Evolutionary conservation across 148 eudicot species (phyloP).

Genomic region (Linanthus parryae): DNA sequence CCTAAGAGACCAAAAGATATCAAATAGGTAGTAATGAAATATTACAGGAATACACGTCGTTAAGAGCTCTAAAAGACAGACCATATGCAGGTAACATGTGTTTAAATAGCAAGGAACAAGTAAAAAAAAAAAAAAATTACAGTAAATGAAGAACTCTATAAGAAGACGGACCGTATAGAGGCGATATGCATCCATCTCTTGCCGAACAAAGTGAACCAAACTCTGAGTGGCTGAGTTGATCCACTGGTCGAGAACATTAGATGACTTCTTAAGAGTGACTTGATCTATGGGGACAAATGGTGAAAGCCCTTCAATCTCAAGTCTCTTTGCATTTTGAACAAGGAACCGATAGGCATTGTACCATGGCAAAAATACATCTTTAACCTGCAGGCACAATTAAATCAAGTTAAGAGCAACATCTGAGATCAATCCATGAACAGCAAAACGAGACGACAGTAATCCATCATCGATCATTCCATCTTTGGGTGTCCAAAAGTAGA

Average conservation of each 20-base stretch:
- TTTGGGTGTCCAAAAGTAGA: too few relatives aligned
- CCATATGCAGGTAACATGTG: too few relatives aligned
- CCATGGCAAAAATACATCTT: constrained; percentile 99
- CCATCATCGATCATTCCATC: too few relatives aligned
- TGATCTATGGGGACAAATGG: constrained; percentile 62
- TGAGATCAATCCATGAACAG: constrained; percentile 9
- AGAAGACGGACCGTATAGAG: constrained; percentile 64
- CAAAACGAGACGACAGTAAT: neutral
- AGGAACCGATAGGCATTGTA: constrained; percentile 98
- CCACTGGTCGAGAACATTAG: constrained; percentile 99
- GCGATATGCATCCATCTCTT: constrained; percentile 95
- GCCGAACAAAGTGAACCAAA: constrained; percentile 86
- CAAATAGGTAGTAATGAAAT: too few relatives aligned
- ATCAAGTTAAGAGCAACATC: constrained; percentile 1
- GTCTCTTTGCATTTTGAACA: constrained; percentile 93
- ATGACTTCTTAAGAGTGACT: constrained; percentile 48
- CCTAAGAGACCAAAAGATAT: too few relatives aligned
- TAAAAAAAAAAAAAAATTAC: neutral
- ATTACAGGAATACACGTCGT: too few relatives aligned
- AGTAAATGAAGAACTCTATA: too few relatives aligned
- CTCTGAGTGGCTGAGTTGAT: constrained; percentile 94
- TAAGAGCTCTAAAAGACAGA: too few relatives aligned
- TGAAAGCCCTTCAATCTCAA: constrained; percentile 82
- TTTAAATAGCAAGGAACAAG: neutral
- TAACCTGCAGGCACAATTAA: constrained; percentile 40